A percentile compares a stretch with the other conserved stretches of the same genome.
Evolutionary conservation across 2,329 filamentous ascomycete genomes (phyloP).

Genomic region (Mycosphaerella sp.): DNA sequence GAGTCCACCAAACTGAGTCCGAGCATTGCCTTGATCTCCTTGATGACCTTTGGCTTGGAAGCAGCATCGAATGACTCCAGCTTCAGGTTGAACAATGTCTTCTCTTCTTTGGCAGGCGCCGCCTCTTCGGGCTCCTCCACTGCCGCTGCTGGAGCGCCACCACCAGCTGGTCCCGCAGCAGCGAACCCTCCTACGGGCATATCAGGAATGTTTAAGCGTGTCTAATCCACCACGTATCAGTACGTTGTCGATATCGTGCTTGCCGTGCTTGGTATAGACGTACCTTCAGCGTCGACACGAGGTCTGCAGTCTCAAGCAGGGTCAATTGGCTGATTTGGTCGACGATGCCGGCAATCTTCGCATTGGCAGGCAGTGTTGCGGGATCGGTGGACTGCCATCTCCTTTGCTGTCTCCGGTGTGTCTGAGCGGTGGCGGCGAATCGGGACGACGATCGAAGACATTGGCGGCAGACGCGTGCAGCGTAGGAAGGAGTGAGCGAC

Average conservation of each 20-base stretch:
- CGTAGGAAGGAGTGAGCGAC: constrained; percentile 42
- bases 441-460: constrained; percentile 27
- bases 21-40: constrained; percentile 96
- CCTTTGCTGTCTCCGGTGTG: constrained; percentile 39
- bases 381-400: constrained; percentile 83
- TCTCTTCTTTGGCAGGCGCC: constrained; percentile 79
- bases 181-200: constrained; percentile 90
- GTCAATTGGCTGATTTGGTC: constrained; percentile 99
- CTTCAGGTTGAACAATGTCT: constrained; percentile 97
- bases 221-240: constrained; percentile 47
- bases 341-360: constrained; percentile 91
- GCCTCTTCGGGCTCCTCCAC: constrained; percentile 73
- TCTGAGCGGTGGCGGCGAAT: constrained; percentile 25
- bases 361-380: constrained; percentile 53
- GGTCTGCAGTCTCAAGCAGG: constrained; percentile 90
- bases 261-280: background rate
- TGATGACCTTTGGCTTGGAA: constrained; percentile 98
- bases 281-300: constrained; percentile 94
- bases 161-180: constrained; percentile 55
- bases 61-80: constrained; percentile 80
- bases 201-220: constrained; percentile 94
- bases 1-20: constrained; percentile 95
- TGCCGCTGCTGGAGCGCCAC: constrained; percentile 53
- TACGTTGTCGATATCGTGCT: background rate
- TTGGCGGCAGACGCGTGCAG: constrained; percentile 42